Conservation (phyloP, 2,329 filamentous ascomycete species). For the Nothophoma quercina region DNA sequence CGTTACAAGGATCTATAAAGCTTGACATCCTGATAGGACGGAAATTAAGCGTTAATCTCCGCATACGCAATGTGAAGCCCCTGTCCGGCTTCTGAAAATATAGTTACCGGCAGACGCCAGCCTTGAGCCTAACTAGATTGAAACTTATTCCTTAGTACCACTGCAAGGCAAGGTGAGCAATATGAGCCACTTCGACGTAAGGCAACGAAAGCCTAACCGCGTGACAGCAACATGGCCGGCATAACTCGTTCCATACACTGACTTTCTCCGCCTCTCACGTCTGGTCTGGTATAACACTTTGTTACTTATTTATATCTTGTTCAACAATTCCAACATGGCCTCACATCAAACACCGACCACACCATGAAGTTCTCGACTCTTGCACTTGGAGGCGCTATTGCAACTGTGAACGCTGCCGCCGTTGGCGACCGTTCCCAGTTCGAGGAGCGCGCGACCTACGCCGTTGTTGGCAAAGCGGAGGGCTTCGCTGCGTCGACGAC, state of each 20-base stretch:
- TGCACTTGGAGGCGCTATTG: constrained; percentile 25
- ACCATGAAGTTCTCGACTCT: constrained; percentile 34
- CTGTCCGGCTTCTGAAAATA: neutral
- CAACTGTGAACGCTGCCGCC: constrained; percentile 26
- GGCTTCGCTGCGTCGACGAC: constrained; percentile 64
- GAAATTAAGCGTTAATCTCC: constrained; percentile 2
- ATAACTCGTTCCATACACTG: neutral
- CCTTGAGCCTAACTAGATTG: neutral
- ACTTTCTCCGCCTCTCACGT: constrained; percentile 8
- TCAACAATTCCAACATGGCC: neutral
- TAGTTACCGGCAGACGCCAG: neutral
- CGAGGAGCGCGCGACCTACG: constrained; percentile 25
- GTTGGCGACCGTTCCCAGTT: constrained; percentile 14
- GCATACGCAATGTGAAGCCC: constrained; percentile 10
- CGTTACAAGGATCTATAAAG: neutral
- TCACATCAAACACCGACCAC: neutral
- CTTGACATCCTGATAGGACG: constrained; percentile 9
- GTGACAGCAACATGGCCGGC: neutral
- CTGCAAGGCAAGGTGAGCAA: neutral
- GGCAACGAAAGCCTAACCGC: neutral
- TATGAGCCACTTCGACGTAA: neutral
- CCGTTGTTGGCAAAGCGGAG: constrained; percentile 50
- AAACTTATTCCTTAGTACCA: neutral
- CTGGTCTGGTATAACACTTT: too few species aligned
- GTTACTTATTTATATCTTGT: neutral